Base-by-base conservation (phyloP, 108 stramenopile genomes). In the Cyclostephanos invisitatus region DNA sequence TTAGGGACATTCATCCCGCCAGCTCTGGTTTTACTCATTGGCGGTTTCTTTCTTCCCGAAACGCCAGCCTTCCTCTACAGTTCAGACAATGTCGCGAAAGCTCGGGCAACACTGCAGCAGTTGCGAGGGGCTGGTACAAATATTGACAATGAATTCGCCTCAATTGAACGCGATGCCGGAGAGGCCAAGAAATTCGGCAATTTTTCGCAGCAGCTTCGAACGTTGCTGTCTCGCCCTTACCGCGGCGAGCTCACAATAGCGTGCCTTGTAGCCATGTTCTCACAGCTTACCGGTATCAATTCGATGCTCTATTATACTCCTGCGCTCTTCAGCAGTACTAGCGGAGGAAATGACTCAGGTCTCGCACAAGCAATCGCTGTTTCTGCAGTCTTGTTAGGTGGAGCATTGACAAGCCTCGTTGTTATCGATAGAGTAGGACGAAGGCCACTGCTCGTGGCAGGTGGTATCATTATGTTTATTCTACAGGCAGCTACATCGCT, bases 161-260 rank as follows among this genome's bases (percentile, higher is more conserved):
- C 17, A 21, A 62, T 62, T 37, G 61, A 36, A 18, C n/a, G 27
- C 9, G 61, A 62, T 56, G 24, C 55, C 20, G 14, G 17, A 42
- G 32, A 62, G 38, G 36, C 61, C 17, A 62, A 36, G 36, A 42
- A 37, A 36, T 24, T 24, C 6, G 58, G 58, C 25, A 59, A 28
- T 59, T 24, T 17, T 17, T 24, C 58, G 29, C 58, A 59, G 24
- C 58, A 59, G 24, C 58, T 59, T 32, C 25, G 29, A 59, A 59
- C 58, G 5, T 59, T 59, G 29, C n/a, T 59, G 29, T 24, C 29
- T 59, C 58, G 58, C n/a, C 58, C 58, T 59, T 59, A 59, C 29
- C 58, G 58, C 24, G 58, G 58, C 25, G 58, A 59, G 58, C 29
- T 59, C 3, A 24, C 58, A 59, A 22, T 42, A 62, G 40, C 49